Evolutionary conservation across 2,329 filamentous ascomycete species (phyloP), one percentile per base, ranked within the genome.

Genomic region (Sporothrix pallida): DNA sequence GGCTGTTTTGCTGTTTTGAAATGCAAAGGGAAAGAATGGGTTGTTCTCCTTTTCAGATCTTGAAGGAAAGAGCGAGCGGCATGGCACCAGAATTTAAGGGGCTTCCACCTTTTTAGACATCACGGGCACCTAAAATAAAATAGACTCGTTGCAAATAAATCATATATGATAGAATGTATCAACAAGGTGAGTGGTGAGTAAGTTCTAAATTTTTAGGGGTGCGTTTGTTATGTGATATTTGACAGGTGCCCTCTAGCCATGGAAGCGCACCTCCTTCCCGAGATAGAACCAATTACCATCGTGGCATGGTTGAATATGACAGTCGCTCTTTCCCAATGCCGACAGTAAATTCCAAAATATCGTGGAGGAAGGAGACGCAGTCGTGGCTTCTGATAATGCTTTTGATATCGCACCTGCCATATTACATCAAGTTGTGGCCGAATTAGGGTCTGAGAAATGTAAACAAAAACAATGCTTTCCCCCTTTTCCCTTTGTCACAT

Each of bases 131-230:
- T 37, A 15, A 20, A 52, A 67, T 44, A 12, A 46, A 23, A 23
- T 23, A 65, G 60, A 67, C 42, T 48, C 20, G 15, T 13, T 31
- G n/a, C 13, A 9, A 68, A 68, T 37, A 68, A 7, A 52, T 68
- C 46, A 52, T 50, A 9, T 31, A 52, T 68, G 65, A 52, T 26
- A 23, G 46, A 31, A n/a, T 15, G 8, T 6, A 26, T 50, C 7
- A 37, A 26, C n/a, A n/a, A 26, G 9, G 10, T 13, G 26, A 48
- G 2, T 6, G 6, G 6, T 12, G 42, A 5, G 31, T 6, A 37
- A 37, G 31, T 37, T 37, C 7, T 37, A 37, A 37, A 37, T 37
- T 37, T 6, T 37, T 37, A 37, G 7, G 12, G 58, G 31, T 42
- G 31, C 37, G 44, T 50, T 68, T 52, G 63, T 23, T 31, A 3